These are phyloP conservation scores for Acacia acuminata DNA, from an alignment of 306 rosid species.

Conservation along the genomic window DNA sequence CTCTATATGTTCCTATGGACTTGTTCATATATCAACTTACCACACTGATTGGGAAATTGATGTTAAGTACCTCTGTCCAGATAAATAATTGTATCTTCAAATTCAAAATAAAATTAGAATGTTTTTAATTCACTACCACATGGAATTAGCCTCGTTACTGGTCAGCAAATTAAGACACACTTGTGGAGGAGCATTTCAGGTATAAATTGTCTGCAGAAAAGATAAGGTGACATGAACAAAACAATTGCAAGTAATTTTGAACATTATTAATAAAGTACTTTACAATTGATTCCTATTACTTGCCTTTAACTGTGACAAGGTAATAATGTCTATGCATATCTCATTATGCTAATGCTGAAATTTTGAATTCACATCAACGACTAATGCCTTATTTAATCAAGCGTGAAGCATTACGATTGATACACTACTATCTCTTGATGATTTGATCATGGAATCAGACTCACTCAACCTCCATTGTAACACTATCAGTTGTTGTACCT, in stretches of 20 bases:
- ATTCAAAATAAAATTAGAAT: not conserved
- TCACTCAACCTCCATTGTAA: conserved; percentile 13
- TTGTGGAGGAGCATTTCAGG: not conserved
- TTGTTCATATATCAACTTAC: not conserved
- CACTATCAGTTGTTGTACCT: conserved; percentile 12
- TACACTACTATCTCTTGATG: conserved; percentile 1
- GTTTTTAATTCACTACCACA: not conserved
- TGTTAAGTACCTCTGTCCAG: not conserved
- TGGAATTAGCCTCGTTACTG: conserved; percentile 6
- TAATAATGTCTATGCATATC: conserved; percentile 12
- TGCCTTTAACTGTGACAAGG: conserved; percentile 10
- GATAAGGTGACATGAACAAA: conserved; percentile 10
- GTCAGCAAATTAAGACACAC: conserved; percentile 15
- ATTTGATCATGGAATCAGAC: conserved; percentile 14
- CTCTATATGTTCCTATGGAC: not conserved
- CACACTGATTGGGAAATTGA: not conserved
- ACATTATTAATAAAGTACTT: not conserved
- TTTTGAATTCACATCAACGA: conserved; percentile 1
- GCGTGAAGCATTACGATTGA: not conserved
- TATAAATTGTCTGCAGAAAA: conserved; percentile 7
- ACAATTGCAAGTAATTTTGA: conserved; percentile 9
- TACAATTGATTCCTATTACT: not conserved
- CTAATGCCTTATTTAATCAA: conserved; percentile 12
- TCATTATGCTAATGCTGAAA: conserved; percentile 6
- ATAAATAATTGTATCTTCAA: not conserved